Percentiles rank a stretch among this genome's conserved stretches.
phyloP scores from a whole-genome alignment of 176 grass and related monocot species.

The Musa itinerans region DNA sequence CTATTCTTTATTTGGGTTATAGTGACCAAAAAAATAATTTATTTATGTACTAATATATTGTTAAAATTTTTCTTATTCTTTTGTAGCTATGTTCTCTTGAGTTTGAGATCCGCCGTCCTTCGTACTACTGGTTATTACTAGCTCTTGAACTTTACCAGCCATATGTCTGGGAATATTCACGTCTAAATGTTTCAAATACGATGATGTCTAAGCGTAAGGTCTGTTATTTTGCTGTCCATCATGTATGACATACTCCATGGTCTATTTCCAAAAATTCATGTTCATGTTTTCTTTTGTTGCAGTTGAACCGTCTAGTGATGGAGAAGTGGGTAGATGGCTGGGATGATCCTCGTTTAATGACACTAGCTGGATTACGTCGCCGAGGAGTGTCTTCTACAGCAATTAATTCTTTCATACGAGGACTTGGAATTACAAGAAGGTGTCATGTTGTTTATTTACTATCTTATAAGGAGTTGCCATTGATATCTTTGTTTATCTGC shows the following conservation, averaged over 20 bases:
- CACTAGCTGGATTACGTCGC: slow-evolving; percentile 67
- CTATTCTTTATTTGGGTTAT: not conserved
- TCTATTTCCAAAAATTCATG: slow-evolving; percentile 2
- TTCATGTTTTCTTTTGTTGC: slow-evolving; percentile 8
- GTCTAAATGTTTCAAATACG: not conserved
- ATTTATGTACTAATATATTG: not conserved
- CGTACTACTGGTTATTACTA: slow-evolving; percentile 92
- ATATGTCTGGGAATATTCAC: slow-evolving; percentile 10
- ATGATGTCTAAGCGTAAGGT: slow-evolving; percentile 8
- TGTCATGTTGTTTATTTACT: slow-evolving; percentile 21
- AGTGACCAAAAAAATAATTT: not conserved
- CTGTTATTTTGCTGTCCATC: too few species aligned
- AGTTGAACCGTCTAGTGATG: slow-evolving; percentile 89
- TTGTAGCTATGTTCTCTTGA: slow-evolving; percentile 66
- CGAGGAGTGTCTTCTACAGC: slow-evolving; percentile 79
- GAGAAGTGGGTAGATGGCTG: slow-evolving; percentile 98
- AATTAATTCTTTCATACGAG: slow-evolving; percentile 92
- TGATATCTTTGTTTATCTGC: not conserved
- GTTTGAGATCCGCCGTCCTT: slow-evolving; percentile 93
- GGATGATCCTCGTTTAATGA: slow-evolving; percentile 96
- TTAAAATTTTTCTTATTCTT: slow-evolving; percentile 6
- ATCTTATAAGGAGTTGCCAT: not conserved
- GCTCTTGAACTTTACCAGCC: slow-evolving; percentile 20
- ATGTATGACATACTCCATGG: not conserved
- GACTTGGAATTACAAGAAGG: slow-evolving; percentile 99